phyloP scores from a whole-genome alignment of 2,329 filamentous ascomycete genomes.

The Balansia obtecta region DNA sequence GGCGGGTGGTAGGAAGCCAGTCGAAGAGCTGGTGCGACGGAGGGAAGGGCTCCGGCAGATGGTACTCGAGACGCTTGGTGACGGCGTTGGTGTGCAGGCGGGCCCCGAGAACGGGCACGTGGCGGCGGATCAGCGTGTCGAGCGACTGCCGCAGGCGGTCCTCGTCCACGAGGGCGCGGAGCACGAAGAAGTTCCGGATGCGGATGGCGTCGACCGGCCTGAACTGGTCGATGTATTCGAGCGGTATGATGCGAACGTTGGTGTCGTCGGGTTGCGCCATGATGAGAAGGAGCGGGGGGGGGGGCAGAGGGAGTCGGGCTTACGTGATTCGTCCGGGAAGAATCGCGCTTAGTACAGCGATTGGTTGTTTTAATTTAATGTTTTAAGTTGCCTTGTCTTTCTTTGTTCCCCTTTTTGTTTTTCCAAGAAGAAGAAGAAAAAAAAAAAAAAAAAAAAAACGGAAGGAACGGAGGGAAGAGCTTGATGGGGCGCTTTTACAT shows the following conservation, averaged over 20 bases:
- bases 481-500: too few relatives aligned
- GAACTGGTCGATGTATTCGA: slow-evolving; percentile 7
- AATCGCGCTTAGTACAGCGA: neutral
- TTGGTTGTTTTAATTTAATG: too few relatives aligned
- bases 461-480: too few relatives aligned
- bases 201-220: slow-evolving; percentile 9
- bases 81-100: slow-evolving; percentile 4
- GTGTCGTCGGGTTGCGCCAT: neutral
- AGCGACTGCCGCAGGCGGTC: slow-evolving; percentile 5
- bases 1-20: slow-evolving; percentile 6
- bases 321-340: neutral
- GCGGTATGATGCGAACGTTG: slow-evolving; percentile 4
- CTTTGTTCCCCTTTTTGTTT: too few relatives aligned
- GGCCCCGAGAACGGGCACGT: slow-evolving; percentile 10
- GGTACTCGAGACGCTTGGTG: slow-evolving; percentile 7
- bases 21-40: slow-evolving; percentile 6
- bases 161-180: slow-evolving; percentile 6
- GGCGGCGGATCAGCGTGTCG: slow-evolving; percentile 8
- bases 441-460: too few relatives aligned
- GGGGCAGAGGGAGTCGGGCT: too few relatives aligned
- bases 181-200: slow-evolving; percentile 8
- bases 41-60: slow-evolving; percentile 3
- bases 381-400: too few relatives aligned
- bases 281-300: too few relatives aligned
- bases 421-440: too few relatives aligned